Percentiles rank a stretch among this genome's conserved stretches.
These are phyloP conservation scores for Parsonsia alboflavescens DNA, from an alignment of 257 asterid species.

Conservation along the genomic window DNA sequence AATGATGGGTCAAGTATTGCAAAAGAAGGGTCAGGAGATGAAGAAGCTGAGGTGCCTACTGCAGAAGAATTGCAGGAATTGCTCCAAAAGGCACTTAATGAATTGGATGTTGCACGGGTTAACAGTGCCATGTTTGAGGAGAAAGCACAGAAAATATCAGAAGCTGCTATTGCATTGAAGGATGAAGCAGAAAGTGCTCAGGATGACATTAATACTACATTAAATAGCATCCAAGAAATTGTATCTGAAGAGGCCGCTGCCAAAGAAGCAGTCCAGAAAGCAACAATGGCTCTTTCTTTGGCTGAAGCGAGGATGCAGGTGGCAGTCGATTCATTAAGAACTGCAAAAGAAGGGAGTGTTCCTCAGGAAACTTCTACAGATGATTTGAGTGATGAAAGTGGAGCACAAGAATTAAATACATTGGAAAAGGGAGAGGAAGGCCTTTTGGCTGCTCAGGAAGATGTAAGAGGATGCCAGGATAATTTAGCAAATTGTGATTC, in stretches of 20 bases:
- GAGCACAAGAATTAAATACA: conserved; percentile 34
- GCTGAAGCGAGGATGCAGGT: conserved; percentile 79
- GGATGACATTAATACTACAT: conserved; percentile 51
- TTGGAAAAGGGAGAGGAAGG: conserved; percentile 35
- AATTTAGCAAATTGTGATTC: conserved; percentile 61
- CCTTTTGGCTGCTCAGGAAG: conserved; percentile 56
- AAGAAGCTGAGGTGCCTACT: conserved; percentile 45
- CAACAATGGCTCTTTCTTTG: conserved; percentile 62
- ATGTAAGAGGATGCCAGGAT: conserved; percentile 49
- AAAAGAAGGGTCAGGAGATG: conserved; percentile 33
- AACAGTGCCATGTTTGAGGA: conserved; percentile 82
- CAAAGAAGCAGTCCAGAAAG: conserved; percentile 67
- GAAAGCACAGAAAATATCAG: conserved; percentile 85
- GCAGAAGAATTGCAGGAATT: conserved; percentile 72
- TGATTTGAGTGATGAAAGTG: conserved; percentile 23
- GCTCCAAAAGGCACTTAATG: conserved; percentile 71
- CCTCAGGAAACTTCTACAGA: conserved; percentile 23
- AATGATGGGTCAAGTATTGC: conserved; percentile 33
- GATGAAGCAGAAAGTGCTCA: conserved; percentile 74
- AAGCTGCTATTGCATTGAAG: conserved; percentile 80
- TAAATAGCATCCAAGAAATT: conserved; percentile 50
- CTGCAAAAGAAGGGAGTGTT: conserved; percentile 32
- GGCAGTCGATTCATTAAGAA: conserved; percentile 42
- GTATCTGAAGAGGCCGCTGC: conserved; percentile 65
- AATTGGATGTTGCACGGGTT: conserved; percentile 65